These are phyloP conservation scores for Fusarium mundagurra DNA, from an alignment of 2,329 filamentous ascomycete genomes.

Conservation along the genomic window DNA sequence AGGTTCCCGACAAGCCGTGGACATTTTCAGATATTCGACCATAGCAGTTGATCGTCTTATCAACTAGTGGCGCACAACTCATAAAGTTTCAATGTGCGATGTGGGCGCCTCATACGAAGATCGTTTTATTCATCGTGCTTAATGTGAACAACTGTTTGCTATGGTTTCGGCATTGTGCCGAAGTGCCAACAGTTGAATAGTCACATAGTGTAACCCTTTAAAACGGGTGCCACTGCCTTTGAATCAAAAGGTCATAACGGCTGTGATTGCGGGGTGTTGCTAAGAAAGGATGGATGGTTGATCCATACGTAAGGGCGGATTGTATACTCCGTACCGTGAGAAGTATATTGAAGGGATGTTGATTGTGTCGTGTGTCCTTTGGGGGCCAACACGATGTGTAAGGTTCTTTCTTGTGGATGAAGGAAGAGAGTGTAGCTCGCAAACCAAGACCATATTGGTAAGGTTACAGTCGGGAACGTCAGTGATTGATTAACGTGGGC, in stretches of 20 bases:
- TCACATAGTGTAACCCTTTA: background rate
- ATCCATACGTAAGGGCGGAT: background rate
- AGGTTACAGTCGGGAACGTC: background rate
- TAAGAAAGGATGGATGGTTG: background rate
- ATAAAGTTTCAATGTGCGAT: background rate
- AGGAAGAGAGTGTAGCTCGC: background rate
- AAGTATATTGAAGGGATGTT: background rate
- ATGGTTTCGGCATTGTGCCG: background rate
- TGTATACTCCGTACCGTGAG: background rate
- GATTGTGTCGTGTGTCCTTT: background rate
- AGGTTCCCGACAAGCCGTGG: background rate
- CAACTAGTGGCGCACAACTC: background rate
- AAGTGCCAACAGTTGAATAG: background rate
- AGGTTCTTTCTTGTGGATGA: background rate
- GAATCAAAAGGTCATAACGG: slow-evolving; percentile 1
- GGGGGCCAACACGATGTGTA: background rate
- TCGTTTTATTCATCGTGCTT: background rate
- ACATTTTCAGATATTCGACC: background rate
- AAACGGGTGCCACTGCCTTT: background rate
- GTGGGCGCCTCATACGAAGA: background rate
- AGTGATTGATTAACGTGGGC: background rate
- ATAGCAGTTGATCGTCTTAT: background rate
- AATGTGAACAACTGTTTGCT: background rate
- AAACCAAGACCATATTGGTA: slow-evolving; percentile 3
- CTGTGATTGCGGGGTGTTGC: background rate